Percentiles rank a stretch among this genome's conserved stretches.
phyloP scores from a whole-genome alignment of 257 asterid species.

The Salvia splendens region DNA sequence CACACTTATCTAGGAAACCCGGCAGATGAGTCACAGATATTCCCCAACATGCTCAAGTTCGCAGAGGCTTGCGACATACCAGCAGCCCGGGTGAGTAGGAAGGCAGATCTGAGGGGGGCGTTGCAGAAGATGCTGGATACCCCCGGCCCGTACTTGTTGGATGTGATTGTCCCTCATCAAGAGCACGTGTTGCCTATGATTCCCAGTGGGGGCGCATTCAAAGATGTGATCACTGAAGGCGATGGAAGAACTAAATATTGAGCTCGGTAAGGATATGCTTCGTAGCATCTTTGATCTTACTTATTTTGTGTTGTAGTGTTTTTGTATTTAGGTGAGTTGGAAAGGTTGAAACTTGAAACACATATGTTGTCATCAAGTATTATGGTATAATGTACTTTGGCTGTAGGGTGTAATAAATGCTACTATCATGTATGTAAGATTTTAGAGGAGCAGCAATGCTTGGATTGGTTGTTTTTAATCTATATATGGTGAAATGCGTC shows the following conservation, averaged over 20 bases:
- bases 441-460: neutral
- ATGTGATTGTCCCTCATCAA: slow-evolving; percentile 80
- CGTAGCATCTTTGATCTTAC: neutral
- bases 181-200: slow-evolving; percentile 90
- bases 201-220: slow-evolving; percentile 75
- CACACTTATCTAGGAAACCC: slow-evolving; percentile 82
- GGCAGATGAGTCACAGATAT: slow-evolving; percentile 54
- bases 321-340: neutral
- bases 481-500: neutral
- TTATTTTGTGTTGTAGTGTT: neutral
- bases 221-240: slow-evolving; percentile 77
- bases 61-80: slow-evolving; percentile 79
- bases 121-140: slow-evolving; percentile 73
- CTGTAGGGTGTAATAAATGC: neutral
- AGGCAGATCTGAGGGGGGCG: slow-evolving; percentile 53
- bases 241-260: slow-evolving; percentile 62
- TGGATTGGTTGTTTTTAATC: neutral
- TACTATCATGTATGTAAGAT: slow-evolving; percentile 7
- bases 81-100: slow-evolving; percentile 61
- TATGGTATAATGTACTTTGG: neutral
- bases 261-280: slow-evolving; percentile 10
- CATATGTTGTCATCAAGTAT: neutral
- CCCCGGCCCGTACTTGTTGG: slow-evolving; percentile 76
- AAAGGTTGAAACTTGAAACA: neutral
- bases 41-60: slow-evolving; percentile 71